These are phyloP conservation scores for Ophiostoma montium DNA, from an alignment of 2,329 filamentous ascomycete species.

Conservation along the genomic window DNA sequence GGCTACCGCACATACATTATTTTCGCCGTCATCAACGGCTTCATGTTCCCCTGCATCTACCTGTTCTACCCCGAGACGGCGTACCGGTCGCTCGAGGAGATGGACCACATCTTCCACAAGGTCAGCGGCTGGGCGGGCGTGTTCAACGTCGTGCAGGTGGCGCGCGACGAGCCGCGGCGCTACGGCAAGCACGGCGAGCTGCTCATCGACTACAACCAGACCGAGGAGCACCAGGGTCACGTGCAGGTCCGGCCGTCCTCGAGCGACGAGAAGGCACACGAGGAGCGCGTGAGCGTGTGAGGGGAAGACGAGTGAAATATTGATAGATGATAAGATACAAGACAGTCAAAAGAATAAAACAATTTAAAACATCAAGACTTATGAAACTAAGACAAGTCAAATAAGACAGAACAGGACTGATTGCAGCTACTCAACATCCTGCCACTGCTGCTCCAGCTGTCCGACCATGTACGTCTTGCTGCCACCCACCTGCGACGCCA, in stretches of 20 bases:
- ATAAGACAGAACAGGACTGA: too few species aligned
- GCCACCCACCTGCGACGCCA: constrained; percentile 1
- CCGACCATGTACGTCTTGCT: not conserved
- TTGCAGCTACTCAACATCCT: not conserved
- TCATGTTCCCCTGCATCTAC: constrained; percentile 37
- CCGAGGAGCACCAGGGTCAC: constrained; percentile 5
- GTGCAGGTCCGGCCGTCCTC: not conserved
- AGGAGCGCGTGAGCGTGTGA: not conserved
- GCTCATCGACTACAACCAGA: constrained; percentile 29
- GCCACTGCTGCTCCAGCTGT: constrained; percentile 7
- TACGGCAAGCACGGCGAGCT: constrained; percentile 47
- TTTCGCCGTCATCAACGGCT: constrained; percentile 38
- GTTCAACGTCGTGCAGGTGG: constrained; percentile 28
- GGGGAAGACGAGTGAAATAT: too few species aligned
- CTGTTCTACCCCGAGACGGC: constrained; percentile 41
- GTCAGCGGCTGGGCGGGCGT: constrained; percentile 28
- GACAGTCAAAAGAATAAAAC: too few species aligned
- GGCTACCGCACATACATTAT: constrained; percentile 41
- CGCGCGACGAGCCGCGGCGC: constrained; percentile 34
- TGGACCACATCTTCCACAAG: constrained; percentile 49
- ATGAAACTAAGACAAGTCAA: too few species aligned
- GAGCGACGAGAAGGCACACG: not conserved
- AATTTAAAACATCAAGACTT: too few species aligned
- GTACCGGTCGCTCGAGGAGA: constrained; percentile 47
- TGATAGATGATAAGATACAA: too few species aligned